Evolutionary conservation across 2,329 filamentous ascomycete genomes (phyloP), one percentile per base, ranked within the genome.

Genomic region (Trichoderma atrobrunneum): DNA sequence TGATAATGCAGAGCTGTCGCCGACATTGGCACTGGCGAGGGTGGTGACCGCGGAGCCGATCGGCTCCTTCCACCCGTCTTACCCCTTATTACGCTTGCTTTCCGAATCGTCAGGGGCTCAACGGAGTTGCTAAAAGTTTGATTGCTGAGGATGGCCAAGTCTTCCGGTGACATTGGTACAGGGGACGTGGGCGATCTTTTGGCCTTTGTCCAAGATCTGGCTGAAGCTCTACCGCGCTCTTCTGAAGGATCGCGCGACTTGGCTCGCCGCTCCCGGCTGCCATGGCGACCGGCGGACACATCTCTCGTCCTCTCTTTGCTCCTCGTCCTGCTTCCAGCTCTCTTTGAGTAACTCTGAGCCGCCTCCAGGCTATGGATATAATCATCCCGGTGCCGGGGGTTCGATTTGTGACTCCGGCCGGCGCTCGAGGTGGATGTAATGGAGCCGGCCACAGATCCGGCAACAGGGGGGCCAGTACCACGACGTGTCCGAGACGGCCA

Each of bases 111-210:
- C 56, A 77, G 75, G 5, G 86, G 84, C 24, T 87, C 86, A 21
- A 76, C 79, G 2, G 75, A 74, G 36, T 67, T 67, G 2, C 79
- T 78, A 7, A 66, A 78, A 74, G 77, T 76, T 32, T 78, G 82
- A 1, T 84, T 88, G 74, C 87, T 88, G 64, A 92, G 81, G 76
- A 88, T 91, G 78, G 90, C 89, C 73, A 93, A 80, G 77, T 98
- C 94, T 76, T 97, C 93, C 0, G 94, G 94, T 3, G 95, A 97
- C 95, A 98, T 98, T 3, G 95, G 94, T 2, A 97, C 88, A 0
- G 95, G 95, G 0, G 95, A 98, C 2, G 94, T 97, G 1, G 95
- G 95, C 1, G 95, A 98, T 26, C 93, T 88, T 82, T 97, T 97
- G 21, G 92, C 89, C 78, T 90, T 92, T 74, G 92, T 82, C 72